phyloP scores from a whole-genome alignment of 2,329 filamentous ascomycete genomes.

The Ophiosphaerella herpotricha region DNA sequence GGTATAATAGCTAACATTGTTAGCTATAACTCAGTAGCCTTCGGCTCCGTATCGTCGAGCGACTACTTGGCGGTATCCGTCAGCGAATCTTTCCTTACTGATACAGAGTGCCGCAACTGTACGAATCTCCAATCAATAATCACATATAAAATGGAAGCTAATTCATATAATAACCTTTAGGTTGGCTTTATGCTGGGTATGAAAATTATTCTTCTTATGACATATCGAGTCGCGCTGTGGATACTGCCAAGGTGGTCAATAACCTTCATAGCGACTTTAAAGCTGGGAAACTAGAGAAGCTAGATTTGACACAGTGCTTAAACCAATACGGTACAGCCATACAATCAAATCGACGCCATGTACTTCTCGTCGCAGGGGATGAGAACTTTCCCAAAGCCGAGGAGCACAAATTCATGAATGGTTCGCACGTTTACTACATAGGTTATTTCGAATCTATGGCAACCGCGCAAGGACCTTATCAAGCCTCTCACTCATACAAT shows the following conservation, averaged over 20 bases:
- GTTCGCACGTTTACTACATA: constrained; percentile 11
- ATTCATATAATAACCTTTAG: no score
- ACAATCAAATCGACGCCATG: constrained; percentile 12
- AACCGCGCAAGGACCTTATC: no score
- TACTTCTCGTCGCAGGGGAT: constrained; percentile 16
- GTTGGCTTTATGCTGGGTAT: no score
- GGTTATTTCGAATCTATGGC: background rate
- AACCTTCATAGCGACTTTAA: background rate
- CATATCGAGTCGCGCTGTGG: no score
- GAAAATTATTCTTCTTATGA: no score
- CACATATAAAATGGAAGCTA: no score
- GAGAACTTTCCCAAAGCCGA: constrained; percentile 1
- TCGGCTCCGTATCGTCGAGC: constrained; percentile 16
- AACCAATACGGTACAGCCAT: constrained; percentile 17
- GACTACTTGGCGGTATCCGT: constrained; percentile 19
- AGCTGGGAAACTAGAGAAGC: constrained; percentile 2
- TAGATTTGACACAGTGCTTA: constrained; percentile 15
- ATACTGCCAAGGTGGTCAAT: background rate
- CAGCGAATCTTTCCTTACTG: constrained; percentile 12
- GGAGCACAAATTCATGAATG: background rate
- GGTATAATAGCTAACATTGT: background rate
- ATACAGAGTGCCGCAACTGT: constrained; percentile 9
- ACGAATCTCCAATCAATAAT: background rate
- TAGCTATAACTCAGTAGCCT: constrained; percentile 29
- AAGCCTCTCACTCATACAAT: no score